Evolutionary conservation across 768 basidiomycete genomes (phyloP).

Genomic region (Royoungia palumana): DNA sequence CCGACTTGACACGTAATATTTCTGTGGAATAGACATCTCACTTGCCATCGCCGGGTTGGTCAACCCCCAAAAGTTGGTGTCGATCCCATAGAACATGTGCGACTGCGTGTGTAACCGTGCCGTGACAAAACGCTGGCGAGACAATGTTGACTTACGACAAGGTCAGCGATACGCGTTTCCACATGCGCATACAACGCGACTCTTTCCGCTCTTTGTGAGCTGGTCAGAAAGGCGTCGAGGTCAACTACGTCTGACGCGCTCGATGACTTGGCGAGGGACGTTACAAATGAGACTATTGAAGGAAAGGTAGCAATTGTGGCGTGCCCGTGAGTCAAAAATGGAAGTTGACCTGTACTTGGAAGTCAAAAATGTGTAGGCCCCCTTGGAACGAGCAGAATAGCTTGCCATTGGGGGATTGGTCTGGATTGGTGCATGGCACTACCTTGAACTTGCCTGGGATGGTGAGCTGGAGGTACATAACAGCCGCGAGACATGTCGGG

Average conservation of each 20-base stretch:
- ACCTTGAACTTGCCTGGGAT: constrained; percentile 68
- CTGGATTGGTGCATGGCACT: constrained; percentile 61
- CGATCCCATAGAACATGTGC: constrained; percentile 58
- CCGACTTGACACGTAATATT: constrained; percentile 68
- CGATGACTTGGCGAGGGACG: constrained; percentile 40
- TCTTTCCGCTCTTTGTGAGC: constrained; percentile 48
- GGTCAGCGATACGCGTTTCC: constrained; percentile 62
- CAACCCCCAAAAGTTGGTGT: constrained; percentile 58
- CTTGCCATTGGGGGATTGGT: constrained; percentile 71
- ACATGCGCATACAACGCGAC: constrained; percentile 65
- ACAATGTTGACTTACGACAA: constrained; percentile 52
- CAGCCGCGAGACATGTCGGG: constrained; percentile 58
- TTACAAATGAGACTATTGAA: constrained; percentile 64
- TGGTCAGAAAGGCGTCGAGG: constrained; percentile 47
- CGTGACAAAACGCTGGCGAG: background rate
- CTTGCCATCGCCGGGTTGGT: constrained; percentile 54
- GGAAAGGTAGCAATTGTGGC: constrained; percentile 48
- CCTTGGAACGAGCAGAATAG: constrained; percentile 5
- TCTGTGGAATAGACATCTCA: constrained; percentile 62
- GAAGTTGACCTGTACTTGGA: constrained; percentile 58
- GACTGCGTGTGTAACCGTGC: constrained; percentile 40
- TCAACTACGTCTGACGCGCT: constrained; percentile 33
- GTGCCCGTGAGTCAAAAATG: constrained; percentile 61
- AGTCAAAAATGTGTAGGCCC: constrained; percentile 1
- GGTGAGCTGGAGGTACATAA: constrained; percentile 65